A percentile compares a stretch with the other conserved stretches of the same genome.
Conservation (phyloP, 2,329 filamentous ascomycete species). For the Exophiala calicioides region DNA sequence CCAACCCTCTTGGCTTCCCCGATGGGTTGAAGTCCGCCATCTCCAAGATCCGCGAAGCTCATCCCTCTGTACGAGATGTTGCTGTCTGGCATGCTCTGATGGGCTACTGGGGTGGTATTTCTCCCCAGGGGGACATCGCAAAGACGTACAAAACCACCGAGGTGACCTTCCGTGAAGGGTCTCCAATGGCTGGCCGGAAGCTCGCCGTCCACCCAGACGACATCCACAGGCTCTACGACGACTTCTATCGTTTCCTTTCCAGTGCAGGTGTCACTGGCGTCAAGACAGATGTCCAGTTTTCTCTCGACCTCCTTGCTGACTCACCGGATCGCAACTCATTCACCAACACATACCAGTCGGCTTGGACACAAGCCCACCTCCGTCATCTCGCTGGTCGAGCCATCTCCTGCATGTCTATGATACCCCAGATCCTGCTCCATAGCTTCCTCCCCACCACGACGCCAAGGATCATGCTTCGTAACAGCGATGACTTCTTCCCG, state of each 20-base stretch:
- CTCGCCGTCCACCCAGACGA: slow-evolving; percentile 78
- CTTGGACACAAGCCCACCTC: slow-evolving; percentile 77
- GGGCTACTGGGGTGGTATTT: slow-evolving; percentile 90
- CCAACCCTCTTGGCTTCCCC: slow-evolving; percentile 76
- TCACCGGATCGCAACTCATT: slow-evolving; percentile 71
- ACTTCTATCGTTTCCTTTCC: slow-evolving; percentile 84
- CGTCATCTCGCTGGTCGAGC: slow-evolving; percentile 74
- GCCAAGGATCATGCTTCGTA: slow-evolving; percentile 73
- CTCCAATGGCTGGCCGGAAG: slow-evolving; percentile 58
- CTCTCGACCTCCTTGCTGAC: slow-evolving; percentile 72
- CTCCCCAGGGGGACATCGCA: slow-evolving; percentile 70
- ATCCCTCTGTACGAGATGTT: slow-evolving; percentile 76
- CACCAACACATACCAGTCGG: slow-evolving; percentile 76
- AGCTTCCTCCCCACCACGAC: slow-evolving; percentile 71
- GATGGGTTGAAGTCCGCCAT: slow-evolving; percentile 73
- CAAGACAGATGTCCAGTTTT: slow-evolving; percentile 92
- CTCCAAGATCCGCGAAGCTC: slow-evolving; percentile 64
- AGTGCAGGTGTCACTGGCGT: slow-evolving; percentile 77
- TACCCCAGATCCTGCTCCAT: slow-evolving; percentile 82
- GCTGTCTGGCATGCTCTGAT: slow-evolving; percentile 91
- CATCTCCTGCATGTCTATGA: slow-evolving; percentile 94
- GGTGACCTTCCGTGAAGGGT: slow-evolving; percentile 53
- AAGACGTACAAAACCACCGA: slow-evolving; percentile 72
- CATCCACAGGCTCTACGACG: slow-evolving; percentile 74
- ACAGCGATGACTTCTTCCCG: slow-evolving; percentile 89